Evolutionary conservation across 768 basidiomycete species (phyloP).

Genomic region (Saitozyma sp.): DNA sequence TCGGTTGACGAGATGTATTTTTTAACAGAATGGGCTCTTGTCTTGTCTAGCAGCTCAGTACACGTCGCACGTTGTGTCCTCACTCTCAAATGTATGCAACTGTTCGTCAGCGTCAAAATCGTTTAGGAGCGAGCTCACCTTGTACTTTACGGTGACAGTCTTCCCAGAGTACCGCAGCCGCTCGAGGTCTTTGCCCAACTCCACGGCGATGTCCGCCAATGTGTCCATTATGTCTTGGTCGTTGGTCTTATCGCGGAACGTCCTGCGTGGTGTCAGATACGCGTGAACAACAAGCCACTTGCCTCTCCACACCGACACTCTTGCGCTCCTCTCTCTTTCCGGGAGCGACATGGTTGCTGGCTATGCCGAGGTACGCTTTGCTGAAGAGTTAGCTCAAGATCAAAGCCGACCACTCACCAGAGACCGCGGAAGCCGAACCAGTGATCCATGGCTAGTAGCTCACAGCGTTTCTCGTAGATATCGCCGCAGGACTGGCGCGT

Average conservation of each 20-base stretch:
- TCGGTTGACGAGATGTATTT: slow-evolving; percentile 75
- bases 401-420: slow-evolving; percentile 53
- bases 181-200: slow-evolving; percentile 78
- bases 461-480: slow-evolving; percentile 72
- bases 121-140: slow-evolving; percentile 52
- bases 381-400: slow-evolving; percentile 11
- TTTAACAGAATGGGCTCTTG: slow-evolving; percentile 73
- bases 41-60: slow-evolving; percentile 60
- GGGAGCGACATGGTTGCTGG: slow-evolving; percentile 77
- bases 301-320: slow-evolving; percentile 91
- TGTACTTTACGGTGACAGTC: slow-evolving; percentile 89
- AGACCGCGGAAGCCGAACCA: slow-evolving; percentile 77
- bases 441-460: slow-evolving; percentile 79
- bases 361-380: slow-evolving; percentile 77
- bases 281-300: slow-evolving; percentile 3
- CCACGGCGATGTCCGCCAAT: slow-evolving; percentile 75
- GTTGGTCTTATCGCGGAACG: slow-evolving; percentile 70
- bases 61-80: slow-evolving; percentile 35
- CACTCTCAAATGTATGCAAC: slow-evolving; percentile 80
- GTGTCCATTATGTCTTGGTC: slow-evolving; percentile 69
- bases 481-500: slow-evolving; percentile 77
- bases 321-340: slow-evolving; percentile 77
- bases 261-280: slow-evolving; percentile 57
- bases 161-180: slow-evolving; percentile 79
- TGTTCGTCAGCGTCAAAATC: slow-evolving; percentile 16